Evolutionary conservation across 352 stramenopile species (phyloP), one percentile per base, ranked within the genome.

Genomic region (Salisapilia sapeloensis): DNA sequence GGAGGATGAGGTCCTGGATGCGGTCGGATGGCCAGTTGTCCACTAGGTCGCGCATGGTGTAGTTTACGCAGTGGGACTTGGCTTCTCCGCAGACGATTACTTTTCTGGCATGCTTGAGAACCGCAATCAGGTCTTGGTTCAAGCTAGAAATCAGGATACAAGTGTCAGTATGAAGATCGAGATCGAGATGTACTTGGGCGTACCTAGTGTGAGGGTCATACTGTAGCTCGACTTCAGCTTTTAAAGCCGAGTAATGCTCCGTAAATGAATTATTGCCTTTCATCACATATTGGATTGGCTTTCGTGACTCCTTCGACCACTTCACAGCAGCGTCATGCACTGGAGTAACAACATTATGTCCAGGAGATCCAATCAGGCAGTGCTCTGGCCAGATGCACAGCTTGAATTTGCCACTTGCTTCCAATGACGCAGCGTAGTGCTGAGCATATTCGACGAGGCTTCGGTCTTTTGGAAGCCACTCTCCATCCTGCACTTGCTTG

Each of bases 381-480:
- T 98, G 92, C 50, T 97, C 92, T 7, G 93, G 92, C 93, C 93
- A 98, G 42, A 98, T 96, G 41, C 63, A 94, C 2, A 97, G 53
- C 42, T 57, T 69, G 46, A 97, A 97, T 38, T 81, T 83, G 23
- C 74, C 74, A 33, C 67, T 79, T 19, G 54, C 37, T 48, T 97
- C 85, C 15, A 97, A 60, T 35, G 63, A 49, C 24, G 53, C 52
- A 3, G 80, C 93, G 71, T 98, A 97, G 30, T 70, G 62, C n/a
- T 90, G 52, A 38, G 71, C 79, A 38, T 97, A 93, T 17, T 79
- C 56, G 25, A 70, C 52, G 2, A 95, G 46, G 29, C 60, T 58
- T 6, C 70, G n/a, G 23, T 82, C 53, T 4, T 64, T 60, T 9
- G 72, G 69, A 9, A 36, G 54, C 69, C 69, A 89, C 6, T 59